These are phyloP conservation scores for Coemansia sp. DNA, from an alignment of 192 early-diverging fungal species.

Conservation along the genomic window DNA sequence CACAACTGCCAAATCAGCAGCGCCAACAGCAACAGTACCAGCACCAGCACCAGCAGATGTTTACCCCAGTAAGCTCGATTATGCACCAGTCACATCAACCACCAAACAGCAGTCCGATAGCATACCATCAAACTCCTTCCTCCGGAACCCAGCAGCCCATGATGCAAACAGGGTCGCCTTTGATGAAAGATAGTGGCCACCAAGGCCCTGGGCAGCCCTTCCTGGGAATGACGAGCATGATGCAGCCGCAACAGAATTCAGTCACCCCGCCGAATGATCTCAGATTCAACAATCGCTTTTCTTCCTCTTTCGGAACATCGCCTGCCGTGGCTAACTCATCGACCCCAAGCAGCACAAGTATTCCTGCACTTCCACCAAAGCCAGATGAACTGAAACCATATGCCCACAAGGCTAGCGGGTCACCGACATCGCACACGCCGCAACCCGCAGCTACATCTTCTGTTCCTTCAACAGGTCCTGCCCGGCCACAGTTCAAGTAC, in stretches of 20 bases:
- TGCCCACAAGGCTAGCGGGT: conserved; percentile 1
- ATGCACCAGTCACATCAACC: not conserved
- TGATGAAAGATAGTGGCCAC: not conserved
- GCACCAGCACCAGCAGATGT: conserved; percentile 6
- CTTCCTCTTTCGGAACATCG: conserved; percentile 24
- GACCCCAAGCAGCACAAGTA: conserved; percentile 1
- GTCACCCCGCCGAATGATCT: not conserved
- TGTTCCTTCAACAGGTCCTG: not conserved
- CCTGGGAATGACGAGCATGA: not conserved
- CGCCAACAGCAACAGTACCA: conserved; percentile 12
- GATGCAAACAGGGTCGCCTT: not conserved
- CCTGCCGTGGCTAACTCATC: not conserved
- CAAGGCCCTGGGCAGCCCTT: not conserved
- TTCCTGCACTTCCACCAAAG: conserved; percentile 43
- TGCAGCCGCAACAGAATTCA: not conserved
- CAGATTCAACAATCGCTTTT: conserved; percentile 10
- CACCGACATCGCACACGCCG: not conserved
- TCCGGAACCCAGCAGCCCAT: not conserved
- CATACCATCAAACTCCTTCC: not conserved
- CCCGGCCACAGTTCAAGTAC: not conserved
- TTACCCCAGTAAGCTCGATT: not conserved
- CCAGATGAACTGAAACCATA: conserved; percentile 40
- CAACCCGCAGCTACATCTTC: not conserved
- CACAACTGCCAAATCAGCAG: not conserved
- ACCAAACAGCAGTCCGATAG: not conserved